Evolutionary conservation across 805 yeast species (phyloP).

Genomic region (Wickerhamiella spandovensis): DNA sequence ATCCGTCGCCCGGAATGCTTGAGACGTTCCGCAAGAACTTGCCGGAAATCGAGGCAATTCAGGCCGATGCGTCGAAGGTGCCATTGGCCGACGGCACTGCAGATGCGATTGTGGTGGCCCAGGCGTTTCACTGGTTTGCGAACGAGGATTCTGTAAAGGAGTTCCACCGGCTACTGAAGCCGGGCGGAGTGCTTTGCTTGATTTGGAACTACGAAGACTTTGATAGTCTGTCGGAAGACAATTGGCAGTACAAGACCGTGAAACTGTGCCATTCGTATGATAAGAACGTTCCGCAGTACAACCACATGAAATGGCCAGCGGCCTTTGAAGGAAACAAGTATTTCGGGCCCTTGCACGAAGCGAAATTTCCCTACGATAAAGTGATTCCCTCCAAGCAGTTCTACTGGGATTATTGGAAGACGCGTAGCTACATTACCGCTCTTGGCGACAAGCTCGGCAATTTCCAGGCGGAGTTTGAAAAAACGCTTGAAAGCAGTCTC

Average conservation of each 20-base stretch:
- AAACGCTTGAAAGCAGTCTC: slow-evolving; percentile 19
- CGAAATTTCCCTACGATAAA: slow-evolving; percentile 20
- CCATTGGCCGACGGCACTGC: slow-evolving; percentile 33
- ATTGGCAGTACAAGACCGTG: slow-evolving; percentile 30
- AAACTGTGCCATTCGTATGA: slow-evolving; percentile 29
- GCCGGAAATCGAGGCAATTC: slow-evolving; percentile 29
- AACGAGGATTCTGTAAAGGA: slow-evolving; percentile 36
- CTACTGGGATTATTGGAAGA: slow-evolving; percentile 39
- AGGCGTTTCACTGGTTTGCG: slow-evolving; percentile 59
- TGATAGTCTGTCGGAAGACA: slow-evolving; percentile 18
- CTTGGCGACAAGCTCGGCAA: slow-evolving; percentile 26
- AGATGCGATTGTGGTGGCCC: slow-evolving; percentile 43
- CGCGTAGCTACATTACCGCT: slow-evolving; percentile 41
- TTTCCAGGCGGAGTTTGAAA: slow-evolving; percentile 22
- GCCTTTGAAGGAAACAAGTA: slow-evolving; percentile 24
- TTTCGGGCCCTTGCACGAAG: slow-evolving; percentile 29
- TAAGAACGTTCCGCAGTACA: slow-evolving; percentile 41
- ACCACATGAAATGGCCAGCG: slow-evolving; percentile 35
- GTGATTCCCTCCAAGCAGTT: slow-evolving; percentile 15
- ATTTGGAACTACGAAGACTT: slow-evolving; percentile 45
- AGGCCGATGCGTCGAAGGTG: slow-evolving; percentile 35
- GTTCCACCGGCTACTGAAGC: slow-evolving; percentile 37
- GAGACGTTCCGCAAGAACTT: slow-evolving; percentile 33
- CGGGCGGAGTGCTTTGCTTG: slow-evolving; percentile 37
- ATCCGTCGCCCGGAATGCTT: slow-evolving; percentile 48